These are phyloP conservation scores for Cyberlindnera galapagoensis DNA, from an alignment of 805 yeast genomes.

Conservation along the genomic window DNA sequence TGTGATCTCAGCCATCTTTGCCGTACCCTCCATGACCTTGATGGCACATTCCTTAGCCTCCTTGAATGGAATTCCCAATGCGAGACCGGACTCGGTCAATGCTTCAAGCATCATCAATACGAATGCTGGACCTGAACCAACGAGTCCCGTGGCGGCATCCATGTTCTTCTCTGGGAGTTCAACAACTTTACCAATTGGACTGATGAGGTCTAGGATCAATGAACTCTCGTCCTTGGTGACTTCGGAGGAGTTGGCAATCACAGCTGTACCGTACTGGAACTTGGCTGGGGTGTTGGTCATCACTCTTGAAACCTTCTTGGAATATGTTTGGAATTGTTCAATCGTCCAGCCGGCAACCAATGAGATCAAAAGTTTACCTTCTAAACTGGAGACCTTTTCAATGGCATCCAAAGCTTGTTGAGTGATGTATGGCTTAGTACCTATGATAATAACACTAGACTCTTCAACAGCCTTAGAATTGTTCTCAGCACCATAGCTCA, in stretches of 20 bases:
- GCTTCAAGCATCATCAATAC: conserved; percentile 85
- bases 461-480: conserved; percentile 54
- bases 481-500: conserved; percentile 37
- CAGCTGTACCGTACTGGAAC: conserved; percentile 91
- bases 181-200: conserved; percentile 59
- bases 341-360: conserved; percentile 92
- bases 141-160: conserved; percentile 93
- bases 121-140: conserved; percentile 97
- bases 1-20: conserved; percentile 77
- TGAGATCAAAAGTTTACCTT: conserved; percentile 58
- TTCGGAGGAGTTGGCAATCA: conserved; percentile 62
- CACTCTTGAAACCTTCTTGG: conserved; percentile 69
- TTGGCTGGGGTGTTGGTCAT: conserved; percentile 98
- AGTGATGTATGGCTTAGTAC: conserved; percentile 83
- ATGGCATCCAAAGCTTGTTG: conserved; percentile 45
- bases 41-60: conserved; percentile 84
- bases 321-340: conserved; percentile 48
- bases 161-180: conserved; percentile 83
- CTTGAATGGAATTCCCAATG: conserved; percentile 87
- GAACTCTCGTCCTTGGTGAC: conserved; percentile 39
- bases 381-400: conserved; percentile 21
- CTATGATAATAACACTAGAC: conserved; percentile 71
- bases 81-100: conserved; percentile 87
- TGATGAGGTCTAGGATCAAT: conserved; percentile 42
- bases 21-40: conserved; percentile 91